A percentile compares a stretch with the other conserved stretches of the same genome.
Conservation (phyloP, 2,329 filamentous ascomycete genomes). For the Penicillium griseofulvum region DNA sequence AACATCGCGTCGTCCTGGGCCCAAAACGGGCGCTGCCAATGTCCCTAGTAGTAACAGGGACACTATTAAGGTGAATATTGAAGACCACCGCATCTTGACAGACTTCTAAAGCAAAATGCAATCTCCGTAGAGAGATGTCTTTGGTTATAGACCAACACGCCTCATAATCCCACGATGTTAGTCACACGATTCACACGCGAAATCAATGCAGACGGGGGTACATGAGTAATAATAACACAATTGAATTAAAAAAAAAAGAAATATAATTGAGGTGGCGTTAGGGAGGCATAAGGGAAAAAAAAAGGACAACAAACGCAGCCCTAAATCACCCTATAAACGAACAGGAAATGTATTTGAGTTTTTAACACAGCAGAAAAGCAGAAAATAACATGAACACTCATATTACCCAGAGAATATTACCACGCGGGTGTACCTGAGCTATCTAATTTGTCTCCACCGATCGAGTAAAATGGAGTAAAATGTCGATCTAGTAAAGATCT, state of each 20-base stretch:
- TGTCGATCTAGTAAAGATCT: slow-evolving; percentile 20
- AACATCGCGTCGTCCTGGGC: slow-evolving; percentile 1
- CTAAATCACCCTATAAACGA: slow-evolving; percentile 17
- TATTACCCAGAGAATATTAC: background rate
- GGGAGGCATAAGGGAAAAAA: slow-evolving; percentile 6
- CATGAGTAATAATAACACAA: background rate
- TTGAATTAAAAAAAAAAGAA: background rate
- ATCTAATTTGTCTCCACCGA: slow-evolving; percentile 18
- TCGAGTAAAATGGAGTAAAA: too few species aligned
- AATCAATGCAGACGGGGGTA: background rate
- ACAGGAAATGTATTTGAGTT: slow-evolving; percentile 12
- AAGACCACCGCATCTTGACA: slow-evolving; percentile 20
- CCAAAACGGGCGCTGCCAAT: slow-evolving; percentile 16
- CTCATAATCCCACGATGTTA: background rate
- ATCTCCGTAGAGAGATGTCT: background rate
- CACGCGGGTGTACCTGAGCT: slow-evolving; percentile 16
- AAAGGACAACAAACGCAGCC: slow-evolving; percentile 2
- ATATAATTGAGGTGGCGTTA: slow-evolving; percentile 4
- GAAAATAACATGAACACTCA: slow-evolving; percentile 1
- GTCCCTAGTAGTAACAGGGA: slow-evolving; percentile 13
- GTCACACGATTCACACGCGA: background rate
- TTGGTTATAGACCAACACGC: background rate
- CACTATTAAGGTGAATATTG: slow-evolving; percentile 8
- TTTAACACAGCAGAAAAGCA: slow-evolving; percentile 3
- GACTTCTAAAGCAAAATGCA: background rate